These are phyloP conservation scores for Panicum miliaceum DNA, from an alignment of 176 grass and related monocot genomes.

Conservation along the genomic window DNA sequence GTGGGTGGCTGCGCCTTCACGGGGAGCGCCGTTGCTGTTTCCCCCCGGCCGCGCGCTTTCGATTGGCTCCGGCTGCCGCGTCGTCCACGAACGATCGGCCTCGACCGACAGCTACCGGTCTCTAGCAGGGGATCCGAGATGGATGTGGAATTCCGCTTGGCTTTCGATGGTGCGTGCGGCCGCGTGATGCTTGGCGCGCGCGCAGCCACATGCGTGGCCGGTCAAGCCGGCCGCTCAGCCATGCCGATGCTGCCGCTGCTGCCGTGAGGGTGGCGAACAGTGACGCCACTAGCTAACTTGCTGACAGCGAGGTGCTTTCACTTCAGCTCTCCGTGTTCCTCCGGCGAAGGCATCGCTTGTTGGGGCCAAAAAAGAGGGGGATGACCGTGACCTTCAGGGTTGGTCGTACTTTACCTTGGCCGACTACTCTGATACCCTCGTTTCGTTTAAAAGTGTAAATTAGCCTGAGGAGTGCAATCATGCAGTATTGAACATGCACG, in stretches of 20 bases:
- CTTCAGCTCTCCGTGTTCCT: neutral
- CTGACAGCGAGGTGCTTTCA: conserved; percentile 6
- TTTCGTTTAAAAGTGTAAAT: no score
- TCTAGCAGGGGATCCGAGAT: neutral
- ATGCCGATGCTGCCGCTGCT: neutral
- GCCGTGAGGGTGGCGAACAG: conserved; percentile 43
- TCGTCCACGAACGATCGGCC: conserved; percentile 9
- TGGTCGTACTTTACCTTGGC: conserved; percentile 9
- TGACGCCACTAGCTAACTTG: conserved; percentile 32
- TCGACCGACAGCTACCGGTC: neutral
- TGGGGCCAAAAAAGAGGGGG: neutral
- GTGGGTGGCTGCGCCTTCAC: conserved; percentile 24
- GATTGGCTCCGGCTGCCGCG: neutral
- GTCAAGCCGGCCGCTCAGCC: neutral
- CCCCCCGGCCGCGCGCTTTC: neutral
- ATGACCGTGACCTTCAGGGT: neutral
- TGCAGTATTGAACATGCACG: no score
- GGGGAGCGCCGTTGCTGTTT: neutral
- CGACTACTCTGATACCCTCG: no score
- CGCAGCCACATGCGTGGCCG: conserved; percentile 34
- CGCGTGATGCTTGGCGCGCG: conserved; percentile 7
- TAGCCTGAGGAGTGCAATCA: no score
- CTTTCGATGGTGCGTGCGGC: neutral
- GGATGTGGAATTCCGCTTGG: neutral
- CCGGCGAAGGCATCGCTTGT: neutral